A percentile compares a stretch with the other conserved stretches of the same genome.
Conservation (phyloP, 495 filamentous ascomycete genomes). For the Lineolata rhizophorae region DNA sequence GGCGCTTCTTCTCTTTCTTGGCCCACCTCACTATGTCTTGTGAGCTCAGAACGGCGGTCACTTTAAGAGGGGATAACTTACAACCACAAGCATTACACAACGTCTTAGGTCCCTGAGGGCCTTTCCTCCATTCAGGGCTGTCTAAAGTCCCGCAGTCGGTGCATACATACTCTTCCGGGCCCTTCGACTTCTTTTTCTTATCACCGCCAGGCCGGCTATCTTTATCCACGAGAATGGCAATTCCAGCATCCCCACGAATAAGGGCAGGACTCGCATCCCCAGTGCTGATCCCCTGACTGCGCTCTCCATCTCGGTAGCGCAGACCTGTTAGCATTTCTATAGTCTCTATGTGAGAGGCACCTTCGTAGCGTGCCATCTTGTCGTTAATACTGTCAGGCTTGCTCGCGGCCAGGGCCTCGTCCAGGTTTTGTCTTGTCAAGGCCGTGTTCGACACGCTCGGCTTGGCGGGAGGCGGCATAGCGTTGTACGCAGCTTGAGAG, state of each 20-base stretch:
- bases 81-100: conserved; percentile 93
- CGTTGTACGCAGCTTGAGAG: conserved; percentile 14
- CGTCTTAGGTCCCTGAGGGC: conserved; percentile 82
- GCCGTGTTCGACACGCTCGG: conserved; percentile 35
- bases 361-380: conserved; percentile 56
- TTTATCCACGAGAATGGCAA: conserved; percentile 61
- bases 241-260: conserved; percentile 69
- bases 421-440: conserved; percentile 56
- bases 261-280: conserved; percentile 58
- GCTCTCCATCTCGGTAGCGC: conserved; percentile 70
- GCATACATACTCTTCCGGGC: conserved; percentile 86
- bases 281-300: conserved; percentile 72
- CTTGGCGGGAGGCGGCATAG: conserved; percentile 50
- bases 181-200: conserved; percentile 77
- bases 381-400: conserved; percentile 53
- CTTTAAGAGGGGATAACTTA: conserved; percentile 19
- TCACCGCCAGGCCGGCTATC: conserved; percentile 35
- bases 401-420: conserved; percentile 47
- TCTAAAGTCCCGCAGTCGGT: conserved; percentile 72
- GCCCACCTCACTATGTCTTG: conserved; percentile 20
- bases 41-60: background rate
- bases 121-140: conserved; percentile 93
- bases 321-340: conserved; percentile 91
- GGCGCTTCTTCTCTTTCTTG: conserved; percentile 24
- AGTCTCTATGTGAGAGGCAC: conserved; percentile 54